Percentiles rank a stretch among this genome's conserved stretches.
phyloP scores from a whole-genome alignment of 1,284 basidiomycete species.

The Anthracocystis walkeri region DNA sequence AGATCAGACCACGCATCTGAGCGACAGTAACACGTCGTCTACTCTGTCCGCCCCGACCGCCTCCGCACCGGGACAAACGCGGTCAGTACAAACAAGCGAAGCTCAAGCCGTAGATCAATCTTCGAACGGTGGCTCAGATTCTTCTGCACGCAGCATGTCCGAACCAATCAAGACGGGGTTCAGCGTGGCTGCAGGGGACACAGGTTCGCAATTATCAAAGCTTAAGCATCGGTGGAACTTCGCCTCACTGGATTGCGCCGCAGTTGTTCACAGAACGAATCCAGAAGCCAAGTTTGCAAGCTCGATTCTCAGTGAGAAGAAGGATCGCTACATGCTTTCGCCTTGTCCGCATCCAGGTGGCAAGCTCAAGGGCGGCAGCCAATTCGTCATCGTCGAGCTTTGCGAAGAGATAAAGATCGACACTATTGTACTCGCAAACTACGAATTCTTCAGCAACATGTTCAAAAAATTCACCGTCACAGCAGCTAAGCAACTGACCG shows the following conservation, averaged over 20 bases:
- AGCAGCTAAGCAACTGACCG: conserved; percentile 81
- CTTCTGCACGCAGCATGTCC: background rate
- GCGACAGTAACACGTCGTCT: background rate
- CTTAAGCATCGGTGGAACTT: conserved; percentile 81
- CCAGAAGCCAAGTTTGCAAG: conserved; percentile 84
- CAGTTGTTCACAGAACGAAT: conserved; percentile 87
- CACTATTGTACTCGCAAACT: conserved; percentile 94
- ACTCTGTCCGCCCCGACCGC: background rate
- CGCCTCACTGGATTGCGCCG: conserved; percentile 90
- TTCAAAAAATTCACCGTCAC: conserved; percentile 91
- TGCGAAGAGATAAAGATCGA: conserved; percentile 98
- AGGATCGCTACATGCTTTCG: conserved; percentile 96
- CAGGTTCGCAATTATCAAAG: conserved; percentile 44
- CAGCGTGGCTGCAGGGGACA: conserved; percentile 43
- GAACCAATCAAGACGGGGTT: conserved; percentile 9
- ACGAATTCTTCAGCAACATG: conserved; percentile 97
- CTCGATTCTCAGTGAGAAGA: conserved; percentile 87
- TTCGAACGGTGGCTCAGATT: background rate
- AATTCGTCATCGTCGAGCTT: conserved; percentile 93
- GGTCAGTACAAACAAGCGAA: background rate
- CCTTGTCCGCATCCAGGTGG: conserved; percentile 76
- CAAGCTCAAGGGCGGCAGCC: conserved; percentile 66
- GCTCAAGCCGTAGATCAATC: background rate
- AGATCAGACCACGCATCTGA: background rate
- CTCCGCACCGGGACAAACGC: background rate